Conservation (phyloP, 345 rosid species). For the Litchi chinensis region DNA sequence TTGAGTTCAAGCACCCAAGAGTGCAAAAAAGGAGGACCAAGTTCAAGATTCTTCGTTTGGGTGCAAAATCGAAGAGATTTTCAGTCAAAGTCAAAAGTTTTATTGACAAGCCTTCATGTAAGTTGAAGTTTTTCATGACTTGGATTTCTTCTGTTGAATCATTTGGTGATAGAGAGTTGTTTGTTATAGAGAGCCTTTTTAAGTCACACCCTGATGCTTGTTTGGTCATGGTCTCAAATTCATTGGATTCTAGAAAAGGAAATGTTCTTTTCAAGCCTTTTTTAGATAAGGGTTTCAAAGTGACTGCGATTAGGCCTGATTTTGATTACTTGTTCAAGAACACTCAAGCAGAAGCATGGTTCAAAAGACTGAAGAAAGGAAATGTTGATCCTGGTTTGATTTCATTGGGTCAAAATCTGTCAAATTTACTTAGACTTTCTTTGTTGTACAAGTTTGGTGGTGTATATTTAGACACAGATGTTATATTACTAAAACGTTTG, state of each 20-base stretch:
- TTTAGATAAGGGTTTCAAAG: constrained; percentile 47
- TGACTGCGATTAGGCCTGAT: constrained; percentile 63
- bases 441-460: constrained; percentile 88
- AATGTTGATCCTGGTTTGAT: constrained; percentile 70
- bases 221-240: constrained; percentile 68
- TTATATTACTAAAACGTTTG: constrained; percentile 57
- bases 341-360: constrained; percentile 75
- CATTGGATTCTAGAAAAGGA: constrained; percentile 67
- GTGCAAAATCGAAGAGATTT: constrained; percentile 42
- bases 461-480: constrained; percentile 75
- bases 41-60: constrained; percentile 26
- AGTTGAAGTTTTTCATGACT: constrained; percentile 82
- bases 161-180: constrained; percentile 61
- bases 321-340: constrained; percentile 59
- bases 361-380: constrained; percentile 52
- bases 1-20: constrained; percentile 24
- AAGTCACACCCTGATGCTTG: constrained; percentile 66
- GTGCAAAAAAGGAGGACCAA: neutral
- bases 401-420: constrained; percentile 85
- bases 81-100: constrained; percentile 44
- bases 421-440: constrained; percentile 74
- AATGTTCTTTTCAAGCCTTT: constrained; percentile 48
- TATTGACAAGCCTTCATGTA: constrained; percentile 53
- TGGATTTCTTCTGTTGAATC: constrained; percentile 76
- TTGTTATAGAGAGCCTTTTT: constrained; percentile 68